Percentiles rank a stretch among this genome's conserved stretches.
Conservation (phyloP, 1,284 basidiomycete genomes). For the Microbotryum lychnidis-dioicae region DNA sequence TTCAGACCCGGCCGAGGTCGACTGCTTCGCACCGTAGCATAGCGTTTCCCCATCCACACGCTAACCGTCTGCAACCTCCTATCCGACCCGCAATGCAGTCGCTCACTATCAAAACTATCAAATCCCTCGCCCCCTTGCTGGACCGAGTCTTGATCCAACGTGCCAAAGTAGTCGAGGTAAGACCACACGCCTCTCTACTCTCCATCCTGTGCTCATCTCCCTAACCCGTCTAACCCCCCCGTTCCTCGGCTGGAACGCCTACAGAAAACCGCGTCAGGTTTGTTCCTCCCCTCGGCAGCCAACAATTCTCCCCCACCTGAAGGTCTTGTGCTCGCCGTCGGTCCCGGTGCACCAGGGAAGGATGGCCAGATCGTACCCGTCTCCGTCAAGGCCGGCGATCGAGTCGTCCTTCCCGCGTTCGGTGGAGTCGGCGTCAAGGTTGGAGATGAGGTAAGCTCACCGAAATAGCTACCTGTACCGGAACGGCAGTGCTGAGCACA, state of each 20-base stretch:
- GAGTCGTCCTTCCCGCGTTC: slow-evolving; percentile 89
- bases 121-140: slow-evolving; percentile 78
- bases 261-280: slow-evolving; percentile 87
- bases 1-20: too few relatives aligned
- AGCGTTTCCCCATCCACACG: too few relatives aligned
- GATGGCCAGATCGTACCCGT: slow-evolving; percentile 71
- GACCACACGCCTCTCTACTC: background rate
- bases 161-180: slow-evolving; percentile 65
- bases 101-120: slow-evolving; percentile 86
- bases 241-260: background rate
- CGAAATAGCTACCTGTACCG: too few relatives aligned
- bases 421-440: slow-evolving; percentile 94
- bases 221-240: background rate
- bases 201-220: background rate
- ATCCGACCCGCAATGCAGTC: slow-evolving; percentile 36
- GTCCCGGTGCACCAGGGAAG: slow-evolving; percentile 82
- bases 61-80: too few relatives aligned
- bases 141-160: slow-evolving; percentile 96
- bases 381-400: slow-evolving; percentile 77
- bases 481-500: background rate
- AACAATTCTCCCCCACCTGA: slow-evolving; percentile 81
- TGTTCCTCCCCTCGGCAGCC: slow-evolving; percentile 85
- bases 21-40: too few relatives aligned
- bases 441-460: slow-evolving; percentile 69
- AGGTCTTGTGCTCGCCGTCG: slow-evolving; percentile 91